These are phyloP conservation scores for Astraeus odoratus DNA, from an alignment of 768 basidiomycete genomes.

Conservation along the genomic window DNA sequence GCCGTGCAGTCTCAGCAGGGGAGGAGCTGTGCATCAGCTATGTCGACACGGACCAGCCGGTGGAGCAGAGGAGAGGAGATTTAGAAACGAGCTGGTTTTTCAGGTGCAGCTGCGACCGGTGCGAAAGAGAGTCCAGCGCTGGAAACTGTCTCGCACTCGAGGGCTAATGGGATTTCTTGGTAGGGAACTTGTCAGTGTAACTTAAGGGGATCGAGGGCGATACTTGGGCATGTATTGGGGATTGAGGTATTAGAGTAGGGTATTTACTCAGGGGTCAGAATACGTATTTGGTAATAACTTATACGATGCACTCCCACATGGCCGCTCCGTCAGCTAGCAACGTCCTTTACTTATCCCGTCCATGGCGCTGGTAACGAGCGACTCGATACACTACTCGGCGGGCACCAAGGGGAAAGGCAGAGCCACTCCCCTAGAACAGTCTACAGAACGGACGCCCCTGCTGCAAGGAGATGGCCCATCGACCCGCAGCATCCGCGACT, in stretches of 20 bases:
- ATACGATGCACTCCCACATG: too few relatives aligned
- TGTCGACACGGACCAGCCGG: constrained; percentile 29
- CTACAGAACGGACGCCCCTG: constrained; percentile 26
- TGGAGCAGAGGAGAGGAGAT: constrained; percentile 32
- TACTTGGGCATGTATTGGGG: too few relatives aligned
- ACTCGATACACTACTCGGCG: constrained; percentile 10
- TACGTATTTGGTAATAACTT: too few relatives aligned
- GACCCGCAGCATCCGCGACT: constrained; percentile 8
- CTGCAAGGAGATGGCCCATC: constrained; percentile 17
- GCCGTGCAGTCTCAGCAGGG: constrained; percentile 34
- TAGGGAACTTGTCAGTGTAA: too few relatives aligned
- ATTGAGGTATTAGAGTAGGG: too few relatives aligned
- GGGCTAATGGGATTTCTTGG: too few relatives aligned
- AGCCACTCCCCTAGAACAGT: constrained; percentile 11
- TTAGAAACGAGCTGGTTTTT: constrained; percentile 52
- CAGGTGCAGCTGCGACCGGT: constrained; percentile 42
- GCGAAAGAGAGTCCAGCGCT: constrained; percentile 21
- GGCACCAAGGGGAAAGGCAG: constrained; percentile 23
- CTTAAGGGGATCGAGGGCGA: too few relatives aligned
- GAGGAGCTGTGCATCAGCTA: constrained; percentile 59
- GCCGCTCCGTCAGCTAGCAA: too few relatives aligned
- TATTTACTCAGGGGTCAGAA: too few relatives aligned
- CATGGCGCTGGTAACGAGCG: constrained; percentile 15
- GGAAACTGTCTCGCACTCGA: neutral
- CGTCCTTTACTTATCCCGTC: constrained; percentile 3